A percentile compares a stretch with the other conserved stretches of the same genome.
Conservation (phyloP, 345 rosid species). For the Dipteronia sinensis region DNA sequence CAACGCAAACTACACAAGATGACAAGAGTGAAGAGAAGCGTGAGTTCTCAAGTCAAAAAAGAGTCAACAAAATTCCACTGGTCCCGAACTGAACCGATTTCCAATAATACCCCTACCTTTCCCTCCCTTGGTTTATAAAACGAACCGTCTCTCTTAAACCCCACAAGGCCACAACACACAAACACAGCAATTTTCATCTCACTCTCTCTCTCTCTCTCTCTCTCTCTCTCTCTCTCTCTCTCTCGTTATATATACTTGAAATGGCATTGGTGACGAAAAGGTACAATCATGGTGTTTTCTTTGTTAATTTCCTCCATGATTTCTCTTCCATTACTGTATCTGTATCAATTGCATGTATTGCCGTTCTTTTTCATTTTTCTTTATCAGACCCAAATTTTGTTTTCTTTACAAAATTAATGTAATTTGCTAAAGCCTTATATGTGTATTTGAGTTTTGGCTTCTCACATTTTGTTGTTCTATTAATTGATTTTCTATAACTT, state of each 20-base stretch:
- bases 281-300: not conserved
- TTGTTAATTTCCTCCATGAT: not conserved
- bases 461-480: not conserved
- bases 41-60: not conserved
- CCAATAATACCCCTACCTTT: slow-evolving; percentile 13
- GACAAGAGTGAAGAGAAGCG: too few relatives aligned
- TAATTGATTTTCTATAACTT: too few relatives aligned
- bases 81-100: not conserved
- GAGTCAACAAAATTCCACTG: not conserved
- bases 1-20: too few relatives aligned
- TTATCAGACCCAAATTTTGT: not conserved
- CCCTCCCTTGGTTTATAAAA: not conserved
- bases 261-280: slow-evolving; percentile 15
- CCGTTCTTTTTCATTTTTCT: not conserved
- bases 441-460: not conserved
- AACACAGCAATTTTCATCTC: not conserved
- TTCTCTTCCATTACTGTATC: not conserved
- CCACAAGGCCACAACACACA: not conserved
- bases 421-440: too few relatives aligned
- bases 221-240: not conserved
- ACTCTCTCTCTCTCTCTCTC: not conserved
- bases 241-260: not conserved
- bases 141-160: not conserved
- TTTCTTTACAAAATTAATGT: too few relatives aligned
- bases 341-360: not conserved